Evolutionary conservation across 1,284 basidiomycete species (phyloP), one percentile per base, ranked within the genome.

Genomic region (Boletus hoseneyae): DNA sequence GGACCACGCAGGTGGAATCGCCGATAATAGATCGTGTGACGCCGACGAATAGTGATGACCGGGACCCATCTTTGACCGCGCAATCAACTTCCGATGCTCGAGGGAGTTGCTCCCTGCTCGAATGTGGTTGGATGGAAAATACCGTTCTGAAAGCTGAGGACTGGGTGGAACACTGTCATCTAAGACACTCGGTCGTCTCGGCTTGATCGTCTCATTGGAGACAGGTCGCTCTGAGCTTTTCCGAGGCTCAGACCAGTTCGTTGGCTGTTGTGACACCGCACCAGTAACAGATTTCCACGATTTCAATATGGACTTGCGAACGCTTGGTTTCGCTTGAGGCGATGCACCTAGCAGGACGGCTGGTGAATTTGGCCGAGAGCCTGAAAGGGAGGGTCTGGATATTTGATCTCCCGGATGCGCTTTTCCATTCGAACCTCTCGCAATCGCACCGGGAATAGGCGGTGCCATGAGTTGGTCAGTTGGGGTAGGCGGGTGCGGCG

Each of bases 231-330:
- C 59, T 43, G 50, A 61, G 58, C 55, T 69, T 65, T 43, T 64
- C 53, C 60, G 65, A 63, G 44, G 65, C 58, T 59, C 70, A 11
- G 60, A 62, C 7, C 64, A 56, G 29, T 60, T 63, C 35, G 57
- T 56, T 23, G 59, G 40, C 50, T 48, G 65, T 33, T 61, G 57
- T 16, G 64, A 60, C 12, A 63, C 59, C 16, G 54, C 61, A 30
- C 68, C 67, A 5, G 69, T 63, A 12, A 70, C 69, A 19, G 77
- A 72, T 58, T 77, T 80, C 73, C 77, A 80, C 12, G 72, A 71
- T 63, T 87, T 87, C 55, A 87, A 66, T 54, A 88, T 87, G 13
- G 86, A 87, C 69, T 86, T 88, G 37, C 83, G 79, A 39, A 72
- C 72, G 27, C 68, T 70, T 9, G 60, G 50, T 57, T 71, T 74